Evolutionary conservation across 1,284 basidiomycete species (phyloP).

Genomic region (Tilletiopsis washingtonensis): DNA sequence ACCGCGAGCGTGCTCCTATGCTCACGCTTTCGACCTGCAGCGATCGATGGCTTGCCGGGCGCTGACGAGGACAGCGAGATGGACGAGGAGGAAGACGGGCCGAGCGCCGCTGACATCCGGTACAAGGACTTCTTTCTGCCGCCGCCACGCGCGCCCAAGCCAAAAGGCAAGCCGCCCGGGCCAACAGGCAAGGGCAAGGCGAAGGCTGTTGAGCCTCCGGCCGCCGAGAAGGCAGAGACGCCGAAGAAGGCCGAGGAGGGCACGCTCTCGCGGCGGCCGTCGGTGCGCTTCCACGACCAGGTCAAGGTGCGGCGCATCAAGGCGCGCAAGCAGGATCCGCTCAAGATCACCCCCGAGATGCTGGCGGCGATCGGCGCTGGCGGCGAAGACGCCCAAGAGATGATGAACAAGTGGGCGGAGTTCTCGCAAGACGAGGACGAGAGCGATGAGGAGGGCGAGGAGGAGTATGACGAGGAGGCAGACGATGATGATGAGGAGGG

Average conservation of each 20-base stretch:
- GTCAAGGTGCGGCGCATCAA: conserved; percentile 63
- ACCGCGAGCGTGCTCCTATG: too few relatives aligned
- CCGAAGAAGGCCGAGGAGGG: neutral
- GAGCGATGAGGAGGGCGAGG: conserved; percentile 48
- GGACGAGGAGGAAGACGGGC: conserved; percentile 23
- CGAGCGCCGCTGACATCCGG: conserved; percentile 43
- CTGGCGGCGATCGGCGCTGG: conserved; percentile 14
- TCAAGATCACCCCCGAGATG: conserved; percentile 19
- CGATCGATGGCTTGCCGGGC: too few relatives aligned
- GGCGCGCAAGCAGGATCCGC: conserved; percentile 20
- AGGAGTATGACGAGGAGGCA: conserved; percentile 15
- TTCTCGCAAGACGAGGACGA: conserved; percentile 15
- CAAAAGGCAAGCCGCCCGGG: conserved; percentile 1
- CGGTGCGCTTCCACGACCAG: conserved; percentile 69
- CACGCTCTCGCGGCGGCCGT: neutral
- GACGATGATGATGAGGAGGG: conserved; percentile 25
- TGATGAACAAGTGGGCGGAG: conserved; percentile 9
- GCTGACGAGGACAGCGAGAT: conserved; percentile 3
- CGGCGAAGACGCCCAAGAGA: conserved; percentile 11
- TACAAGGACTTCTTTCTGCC: conserved; percentile 61
- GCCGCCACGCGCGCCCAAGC: conserved; percentile 20
- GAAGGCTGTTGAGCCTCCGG: neutral
- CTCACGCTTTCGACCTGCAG: too few relatives aligned
- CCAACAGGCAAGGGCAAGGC: conserved; percentile 32
- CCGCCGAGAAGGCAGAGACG: neutral